Conservation (phyloP, 345 rosid genomes). For the Camelina laxa region DNA sequence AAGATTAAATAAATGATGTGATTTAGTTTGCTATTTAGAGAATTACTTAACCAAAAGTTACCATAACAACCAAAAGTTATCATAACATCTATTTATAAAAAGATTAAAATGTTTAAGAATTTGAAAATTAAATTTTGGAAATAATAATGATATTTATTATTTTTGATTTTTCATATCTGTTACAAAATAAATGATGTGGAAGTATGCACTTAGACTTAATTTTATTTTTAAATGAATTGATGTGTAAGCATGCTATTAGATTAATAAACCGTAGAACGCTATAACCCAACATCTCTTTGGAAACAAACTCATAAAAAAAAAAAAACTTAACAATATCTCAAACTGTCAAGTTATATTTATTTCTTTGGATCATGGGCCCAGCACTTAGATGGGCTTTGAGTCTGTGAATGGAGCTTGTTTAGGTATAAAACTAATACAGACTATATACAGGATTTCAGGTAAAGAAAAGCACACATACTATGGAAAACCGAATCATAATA, state of each 20-base stretch:
- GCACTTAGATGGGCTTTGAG: neutral
- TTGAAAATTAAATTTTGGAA: neutral
- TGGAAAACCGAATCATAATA: no score
- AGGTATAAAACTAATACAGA: no score
- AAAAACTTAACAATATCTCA: no score
- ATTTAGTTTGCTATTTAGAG: neutral
- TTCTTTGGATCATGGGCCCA: neutral
- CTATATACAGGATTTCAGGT: no score
- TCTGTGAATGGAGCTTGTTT: neutral
- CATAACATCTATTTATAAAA: neutral
- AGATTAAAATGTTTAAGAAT: neutral
- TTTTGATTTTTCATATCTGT: neutral
- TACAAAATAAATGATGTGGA: neutral
- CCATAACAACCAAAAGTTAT: neutral
- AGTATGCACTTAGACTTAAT: neutral
- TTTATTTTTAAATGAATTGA: neutral
- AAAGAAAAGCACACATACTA: no score
- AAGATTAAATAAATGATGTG: no score
- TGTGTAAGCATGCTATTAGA: neutral
- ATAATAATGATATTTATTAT: neutral
- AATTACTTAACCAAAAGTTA: neutral
- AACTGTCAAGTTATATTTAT: neutral
- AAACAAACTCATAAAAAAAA: no score
- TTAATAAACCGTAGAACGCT: neutral
- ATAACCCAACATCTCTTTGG: neutral